Evolutionary conservation across 2,329 filamentous ascomycete genomes (phyloP).

Genomic region (Fusarium bactridioides): DNA sequence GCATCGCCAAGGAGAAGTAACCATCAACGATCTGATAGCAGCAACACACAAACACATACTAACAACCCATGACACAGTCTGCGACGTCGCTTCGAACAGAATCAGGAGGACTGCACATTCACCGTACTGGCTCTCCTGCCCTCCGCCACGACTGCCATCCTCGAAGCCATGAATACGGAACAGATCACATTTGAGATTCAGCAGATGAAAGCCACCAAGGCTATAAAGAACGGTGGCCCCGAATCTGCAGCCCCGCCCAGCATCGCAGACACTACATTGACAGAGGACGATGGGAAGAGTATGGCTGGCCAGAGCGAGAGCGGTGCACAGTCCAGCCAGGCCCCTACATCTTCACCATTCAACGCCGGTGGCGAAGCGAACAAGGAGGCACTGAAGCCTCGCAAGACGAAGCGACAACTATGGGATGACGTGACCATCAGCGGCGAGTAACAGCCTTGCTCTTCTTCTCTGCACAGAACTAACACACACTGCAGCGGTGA

Average conservation of each 20-base stretch:
- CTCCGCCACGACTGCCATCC: constrained; percentile 87
- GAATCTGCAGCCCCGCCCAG: constrained; percentile 64
- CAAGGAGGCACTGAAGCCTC: constrained; percentile 57
- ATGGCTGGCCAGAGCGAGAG: constrained; percentile 78
- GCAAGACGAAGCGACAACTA: constrained; percentile 87
- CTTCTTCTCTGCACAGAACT: not conserved
- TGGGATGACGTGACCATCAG: constrained; percentile 98
- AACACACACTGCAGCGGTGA: constrained; percentile 70
- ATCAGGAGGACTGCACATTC: constrained; percentile 98
- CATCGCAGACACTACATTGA: constrained; percentile 74
- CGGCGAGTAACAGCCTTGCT: constrained; percentile 64
- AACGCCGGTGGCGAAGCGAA: constrained; percentile 47
- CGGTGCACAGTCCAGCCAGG: constrained; percentile 83
- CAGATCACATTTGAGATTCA: constrained; percentile 93
- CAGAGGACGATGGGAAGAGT: constrained; percentile 85
- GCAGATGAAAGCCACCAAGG: constrained; percentile 81
- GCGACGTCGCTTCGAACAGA: constrained; percentile 95
- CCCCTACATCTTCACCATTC: constrained; percentile 63
- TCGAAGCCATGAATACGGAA: constrained; percentile 89
- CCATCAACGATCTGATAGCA: constrained; percentile 37
- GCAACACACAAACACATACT: not conserved
- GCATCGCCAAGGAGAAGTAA: constrained; percentile 96
- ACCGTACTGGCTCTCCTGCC: constrained; percentile 96
- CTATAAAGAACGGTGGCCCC: constrained; percentile 64
- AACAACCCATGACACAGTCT: constrained; percentile 63